Base-by-base conservation (phyloP, 2,329 filamentous ascomycete genomes). In the Didymella segeticola region DNA sequence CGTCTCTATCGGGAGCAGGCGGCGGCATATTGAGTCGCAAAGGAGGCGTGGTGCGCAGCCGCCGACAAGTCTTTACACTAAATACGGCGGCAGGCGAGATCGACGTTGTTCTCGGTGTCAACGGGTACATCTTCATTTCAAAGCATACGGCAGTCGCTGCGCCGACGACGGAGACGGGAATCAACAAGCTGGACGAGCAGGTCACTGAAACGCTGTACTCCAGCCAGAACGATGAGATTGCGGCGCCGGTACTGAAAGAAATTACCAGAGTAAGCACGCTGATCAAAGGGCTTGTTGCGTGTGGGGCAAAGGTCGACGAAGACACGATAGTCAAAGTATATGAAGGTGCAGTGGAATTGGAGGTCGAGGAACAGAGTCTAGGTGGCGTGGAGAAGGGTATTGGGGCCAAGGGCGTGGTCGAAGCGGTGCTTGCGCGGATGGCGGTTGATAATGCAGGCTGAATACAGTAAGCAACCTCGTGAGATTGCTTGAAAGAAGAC, bases 91-190 rank as follows among this genome's bases (percentile, higher is more conserved):
- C 46, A 0, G 88, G 86, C 58, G 85, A 86, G 41, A 84, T 99
- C 23, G 91, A 97, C 70, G 86, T 98, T 7, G 84, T 96, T 46
- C 81, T 99, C 1, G 95, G 95, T 2, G 95, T 99, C 31, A 99
- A 99, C 68, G 95, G 95, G 1, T 98, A 96, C 72, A 92, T 98
- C 53, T 99, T 91, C 89, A 93, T 98, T 69, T 88, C 88, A 75
- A 93, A 91, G 78, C 91, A 96, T 66, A 79, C 89, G 7, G 87
- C 90, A 62, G 83, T 82, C 3, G 74, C 67, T 2, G 75, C 82
- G 36, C 77, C 79, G n/a, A 78, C 77, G 12, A 79, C 78, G 48
- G 81, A 80, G 70, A 86, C 79, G 9, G 82, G 83, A 2, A 90
- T 97, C 67, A 96, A 91, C 47, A 85, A 90, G 61, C 83, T 97